phyloP scores from a whole-genome alignment of 768 basidiomycete genomes.

The Amanita polypyramis region DNA sequence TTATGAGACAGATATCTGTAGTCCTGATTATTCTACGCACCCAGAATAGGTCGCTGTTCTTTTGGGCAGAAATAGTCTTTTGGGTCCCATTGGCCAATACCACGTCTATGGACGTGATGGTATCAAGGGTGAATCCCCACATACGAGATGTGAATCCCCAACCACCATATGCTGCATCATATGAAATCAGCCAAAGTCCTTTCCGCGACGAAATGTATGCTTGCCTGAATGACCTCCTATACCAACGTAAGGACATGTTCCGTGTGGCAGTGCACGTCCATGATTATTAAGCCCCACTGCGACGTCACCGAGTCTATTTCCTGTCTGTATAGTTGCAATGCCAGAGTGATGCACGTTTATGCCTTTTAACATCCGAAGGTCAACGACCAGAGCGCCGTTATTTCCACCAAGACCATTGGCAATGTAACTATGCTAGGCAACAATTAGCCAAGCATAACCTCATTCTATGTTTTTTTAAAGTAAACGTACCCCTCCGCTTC shows the following conservation, averaged over 20 bases:
- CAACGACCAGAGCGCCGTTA: constrained; percentile 34
- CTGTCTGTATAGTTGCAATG: constrained; percentile 30
- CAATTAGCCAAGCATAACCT: not conserved
- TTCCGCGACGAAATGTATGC: not conserved
- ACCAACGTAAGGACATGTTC: constrained; percentile 41
- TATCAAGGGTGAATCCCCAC: constrained; percentile 27
- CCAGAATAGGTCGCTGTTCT: constrained; percentile 35
- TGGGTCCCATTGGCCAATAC: constrained; percentile 32
- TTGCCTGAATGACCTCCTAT: constrained; percentile 41
- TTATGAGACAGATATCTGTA: not conserved
- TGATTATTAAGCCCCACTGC: constrained; percentile 27
- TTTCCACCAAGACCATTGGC: constrained; percentile 37
- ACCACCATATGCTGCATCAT: constrained; percentile 19
- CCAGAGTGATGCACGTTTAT: constrained; percentile 24
- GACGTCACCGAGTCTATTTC: constrained; percentile 37
- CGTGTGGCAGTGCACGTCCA: constrained; percentile 39
- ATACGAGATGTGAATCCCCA: constrained; percentile 24
- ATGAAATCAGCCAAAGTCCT: no score
- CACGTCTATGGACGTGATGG: constrained; percentile 27
- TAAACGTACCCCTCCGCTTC: constrained; percentile 32
- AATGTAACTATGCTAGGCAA: constrained; percentile 35
- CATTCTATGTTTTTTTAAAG: not conserved
- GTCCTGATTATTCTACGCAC: constrained; percentile 15
- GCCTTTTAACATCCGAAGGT: constrained; percentile 29
- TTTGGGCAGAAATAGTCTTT: constrained; percentile 17